Evolutionary conservation across 305 asterid species (phyloP), one percentile per base, ranked within the genome.

Genomic region (Fraxinus dipetala): DNA sequence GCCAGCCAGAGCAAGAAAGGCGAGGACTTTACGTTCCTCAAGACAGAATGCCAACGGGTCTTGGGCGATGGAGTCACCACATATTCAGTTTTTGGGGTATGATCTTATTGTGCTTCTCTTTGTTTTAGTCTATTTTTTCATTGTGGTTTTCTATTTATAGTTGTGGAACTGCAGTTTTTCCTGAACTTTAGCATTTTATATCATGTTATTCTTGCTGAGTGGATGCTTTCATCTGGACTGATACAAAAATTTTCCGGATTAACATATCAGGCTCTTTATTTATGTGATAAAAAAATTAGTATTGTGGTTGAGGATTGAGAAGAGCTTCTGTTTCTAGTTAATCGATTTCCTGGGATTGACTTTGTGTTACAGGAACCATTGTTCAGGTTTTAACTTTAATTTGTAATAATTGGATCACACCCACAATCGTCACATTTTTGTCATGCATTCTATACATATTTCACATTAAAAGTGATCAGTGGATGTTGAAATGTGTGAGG

Each of bases 1-100:
- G 98, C 97, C 59, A 90, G 89, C 69, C 97, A 94, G 91, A 92
- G 94, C 92, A 95, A 95, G 91, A 95, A 94, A 86, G 98, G 99
- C 16, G 99, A 95, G 88, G 99, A 95, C 80, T 91, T 92, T 82
- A 93, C 97, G 11, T 84, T 95, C 76, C 79, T 95, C 82, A 95
- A 92, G 93, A 89, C 99, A 0, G 99, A 92, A 88, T 92, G 98
- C 81, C 93, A 95, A 80, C 84, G 98, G 75, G 94, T 88, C 36
- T 85, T 95, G 84, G 99, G 97, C 18, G 99, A 95, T 91, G 98
- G 97, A 83, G 92, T 95, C 85, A 87, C 96, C 81, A 91, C 97
- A 13, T 94, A 81, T 86, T 92, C 97, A 9, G 99, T 94, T 84
- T 95, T 94, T 3, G 97, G 90, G 95, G 99, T 95, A 94, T 82